phyloP scores from a whole-genome alignment of 2,329 filamentous ascomycete genomes.

The Colletotrichum paranaense region DNA sequence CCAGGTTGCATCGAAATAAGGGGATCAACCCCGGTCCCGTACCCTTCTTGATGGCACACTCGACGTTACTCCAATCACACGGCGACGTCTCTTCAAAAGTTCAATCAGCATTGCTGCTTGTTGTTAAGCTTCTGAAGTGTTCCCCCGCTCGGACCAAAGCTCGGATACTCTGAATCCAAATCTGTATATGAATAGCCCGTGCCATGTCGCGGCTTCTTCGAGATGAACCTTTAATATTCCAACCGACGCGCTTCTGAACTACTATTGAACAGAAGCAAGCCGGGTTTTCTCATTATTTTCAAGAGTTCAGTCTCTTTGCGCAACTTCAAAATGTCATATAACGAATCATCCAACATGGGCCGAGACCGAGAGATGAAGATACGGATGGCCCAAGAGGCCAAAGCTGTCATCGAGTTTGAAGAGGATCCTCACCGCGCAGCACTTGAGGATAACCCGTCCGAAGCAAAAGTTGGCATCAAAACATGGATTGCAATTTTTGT shows the following conservation, averaged over 20 bases:
- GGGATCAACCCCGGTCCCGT: neutral
- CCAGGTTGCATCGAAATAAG: slow-evolving; percentile 3
- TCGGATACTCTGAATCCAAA: neutral
- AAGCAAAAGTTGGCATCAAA: slow-evolving; percentile 28
- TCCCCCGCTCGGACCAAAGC: neutral
- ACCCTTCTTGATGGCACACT: neutral
- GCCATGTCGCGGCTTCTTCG: neutral
- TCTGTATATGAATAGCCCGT: slow-evolving; percentile 18
- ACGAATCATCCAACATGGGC: slow-evolving; percentile 20
- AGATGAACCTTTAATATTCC: neutral
- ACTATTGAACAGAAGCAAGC: neutral
- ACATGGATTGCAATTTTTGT: slow-evolving; percentile 35
- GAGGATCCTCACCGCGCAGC: slow-evolving; percentile 35
- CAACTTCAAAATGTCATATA: slow-evolving; percentile 11
- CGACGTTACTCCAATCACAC: neutral
- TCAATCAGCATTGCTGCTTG: neutral
- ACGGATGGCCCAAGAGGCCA: slow-evolving; percentile 30
- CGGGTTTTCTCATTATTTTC: neutral
- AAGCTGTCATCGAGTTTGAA: slow-evolving; percentile 32
- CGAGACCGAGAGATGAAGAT: slow-evolving; percentile 41
- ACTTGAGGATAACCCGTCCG: slow-evolving; percentile 32
- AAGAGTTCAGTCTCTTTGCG: neutral
- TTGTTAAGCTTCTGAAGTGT: slow-evolving; percentile 1
- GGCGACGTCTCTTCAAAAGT: neutral
- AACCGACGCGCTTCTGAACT: neutral